Base-by-base conservation (phyloP, 495 filamentous ascomycete species). In the Lichina pygmaea region DNA sequence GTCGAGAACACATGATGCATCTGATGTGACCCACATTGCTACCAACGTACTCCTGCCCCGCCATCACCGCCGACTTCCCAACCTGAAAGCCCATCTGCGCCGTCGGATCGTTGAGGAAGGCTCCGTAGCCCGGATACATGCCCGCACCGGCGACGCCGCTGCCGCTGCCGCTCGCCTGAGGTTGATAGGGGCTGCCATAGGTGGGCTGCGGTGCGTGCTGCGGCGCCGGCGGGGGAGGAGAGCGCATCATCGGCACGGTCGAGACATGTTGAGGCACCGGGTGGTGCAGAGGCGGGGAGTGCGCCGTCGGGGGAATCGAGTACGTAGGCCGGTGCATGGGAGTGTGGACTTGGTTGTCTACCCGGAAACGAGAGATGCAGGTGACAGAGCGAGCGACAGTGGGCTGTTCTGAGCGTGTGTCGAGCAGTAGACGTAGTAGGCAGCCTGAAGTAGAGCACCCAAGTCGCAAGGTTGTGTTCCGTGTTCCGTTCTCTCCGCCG, bases 231-330 rank as follows among this genome's bases (percentile, higher is more conserved):
- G 83, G 89, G 33, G 89, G 89, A 34, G 89, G 89, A 45, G 89
- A 95, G 64, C 92, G 78, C 61, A 99, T 78, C 64, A 94, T 86
- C n/a, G 89, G 89, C 43, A 99, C 91, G 43, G 86, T 92, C 52
- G 91, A 93, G 46, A 95, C 86, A 70, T 95, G 91, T 56, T 95
- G 91, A 41, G 91, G 91, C 41, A 95, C 86, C 31, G 89, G 89
- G 60, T 99, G 89, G 62, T 99, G 89, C 49, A 99, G 77, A 39
- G 89, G 91, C 55, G 89, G 89, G 51, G 89, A 93, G 53, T 82
- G 79, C 47, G 81, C 78, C 39, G 75, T 77, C 24, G 74, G 52
- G 34, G 61, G 70, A 45, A 73, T 72, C 52, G 72, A 75, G 62
- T 84, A 92, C 42, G 70, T 67, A 10, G 45, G 45, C 13, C 42